Conservation (phyloP, 1,139 yeast species). For the Dujonia santamariae region DNA sequence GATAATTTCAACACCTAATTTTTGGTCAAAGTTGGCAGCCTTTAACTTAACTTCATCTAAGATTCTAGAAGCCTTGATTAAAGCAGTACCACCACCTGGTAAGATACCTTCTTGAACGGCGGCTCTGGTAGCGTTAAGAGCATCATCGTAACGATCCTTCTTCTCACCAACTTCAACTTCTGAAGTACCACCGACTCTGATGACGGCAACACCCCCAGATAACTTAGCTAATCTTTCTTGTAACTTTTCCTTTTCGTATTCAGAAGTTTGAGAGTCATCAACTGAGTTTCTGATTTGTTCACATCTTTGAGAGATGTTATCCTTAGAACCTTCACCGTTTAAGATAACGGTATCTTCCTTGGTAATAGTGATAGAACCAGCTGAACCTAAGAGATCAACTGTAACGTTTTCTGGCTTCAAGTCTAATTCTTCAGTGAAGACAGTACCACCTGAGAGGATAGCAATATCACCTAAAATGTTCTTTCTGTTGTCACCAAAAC, state of each 20-base stretch:
- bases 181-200: conserved; percentile 97
- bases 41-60: conserved; percentile 65
- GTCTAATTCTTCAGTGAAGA: conserved; percentile 97
- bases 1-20: conserved; percentile 94
- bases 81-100: conserved; percentile 99
- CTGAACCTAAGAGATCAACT: conserved; percentile 85
- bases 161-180: conserved; percentile 99
- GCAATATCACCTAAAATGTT: conserved; percentile 97
- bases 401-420: conserved; percentile 97
- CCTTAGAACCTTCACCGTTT: conserved; percentile 95
- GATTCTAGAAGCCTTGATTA: conserved; percentile 87
- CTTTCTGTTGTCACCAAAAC: conserved; percentile 99
- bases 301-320: conserved; percentile 83
- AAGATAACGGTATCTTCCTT: conserved; percentile 96
- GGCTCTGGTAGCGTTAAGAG: conserved; percentile 98
- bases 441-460: conserved; percentile 95
- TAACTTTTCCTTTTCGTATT: conserved; percentile 95
- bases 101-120: conserved; percentile 99
- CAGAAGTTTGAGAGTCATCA: conserved; percentile 71
- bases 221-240: conserved; percentile 98
- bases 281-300: conserved; percentile 92
- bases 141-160: conserved; percentile 99
- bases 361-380: conserved; percentile 91
- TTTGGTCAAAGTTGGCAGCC: conserved; percentile 93
- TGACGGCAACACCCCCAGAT: conserved; percentile 99